These are phyloP conservation scores for Euphorbia celastroides DNA, from an alignment of 441 rosid species.

Conservation along the genomic window DNA sequence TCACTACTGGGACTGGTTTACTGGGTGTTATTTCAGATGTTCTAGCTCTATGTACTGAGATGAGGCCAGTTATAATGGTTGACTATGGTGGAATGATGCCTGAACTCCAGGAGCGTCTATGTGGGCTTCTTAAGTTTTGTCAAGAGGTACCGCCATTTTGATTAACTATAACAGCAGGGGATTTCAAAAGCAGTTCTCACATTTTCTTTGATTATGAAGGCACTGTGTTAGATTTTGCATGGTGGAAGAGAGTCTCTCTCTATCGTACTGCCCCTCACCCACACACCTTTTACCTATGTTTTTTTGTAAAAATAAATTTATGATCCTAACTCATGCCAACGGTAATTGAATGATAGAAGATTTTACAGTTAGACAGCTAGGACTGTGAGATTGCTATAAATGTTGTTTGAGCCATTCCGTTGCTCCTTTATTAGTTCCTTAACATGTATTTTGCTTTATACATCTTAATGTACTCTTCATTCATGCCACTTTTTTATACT, in stretches of 20 bases:
- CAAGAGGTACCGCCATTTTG: slow-evolving; percentile 56
- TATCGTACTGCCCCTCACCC: no score
- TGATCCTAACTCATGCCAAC: no score
- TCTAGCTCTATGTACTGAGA: slow-evolving; percentile 62
- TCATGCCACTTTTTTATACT: neutral
- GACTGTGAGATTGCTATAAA: no score
- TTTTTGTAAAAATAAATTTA: no score
- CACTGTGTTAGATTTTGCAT: no score
- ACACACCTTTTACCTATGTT: no score
- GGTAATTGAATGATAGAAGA: no score
- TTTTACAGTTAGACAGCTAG: no score
- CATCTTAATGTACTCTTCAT: neutral
- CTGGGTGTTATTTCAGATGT: slow-evolving; percentile 44
- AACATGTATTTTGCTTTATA: neutral
- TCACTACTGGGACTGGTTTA: neutral
- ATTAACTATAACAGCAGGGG: no score
- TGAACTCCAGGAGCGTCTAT: slow-evolving; percentile 62
- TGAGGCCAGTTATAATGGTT: slow-evolving; percentile 92
- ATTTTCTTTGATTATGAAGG: no score
- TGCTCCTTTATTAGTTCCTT: neutral
- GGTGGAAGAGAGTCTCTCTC: no score
- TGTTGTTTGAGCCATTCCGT: neutral
- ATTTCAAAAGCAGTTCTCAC: no score
- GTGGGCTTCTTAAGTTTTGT: slow-evolving; percentile 52
- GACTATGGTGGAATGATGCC: slow-evolving; percentile 97